Evolutionary conservation across 75 land plant genomes (phyloP), one percentile per base, ranked within the genome.

Genomic region (Sequoia sempervirens): DNA sequence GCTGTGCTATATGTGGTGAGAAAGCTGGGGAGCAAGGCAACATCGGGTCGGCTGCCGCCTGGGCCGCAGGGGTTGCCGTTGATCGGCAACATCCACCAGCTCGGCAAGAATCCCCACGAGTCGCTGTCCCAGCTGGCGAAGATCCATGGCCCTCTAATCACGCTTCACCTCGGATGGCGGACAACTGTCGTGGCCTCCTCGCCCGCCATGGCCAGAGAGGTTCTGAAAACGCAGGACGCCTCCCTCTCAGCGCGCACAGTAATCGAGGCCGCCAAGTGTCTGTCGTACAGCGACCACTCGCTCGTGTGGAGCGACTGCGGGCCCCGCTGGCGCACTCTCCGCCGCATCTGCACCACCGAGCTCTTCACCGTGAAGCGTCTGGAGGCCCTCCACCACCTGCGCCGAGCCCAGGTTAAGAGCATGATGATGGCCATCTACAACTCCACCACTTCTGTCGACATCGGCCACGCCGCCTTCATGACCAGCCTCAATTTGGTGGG

Each of bases 291-390:
- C 43, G 43, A 37, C 5, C 40, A 79, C 50, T 87, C 90, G 26
- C 18, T 90, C 0, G 84, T 84, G 1, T 83, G 83, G 5, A 61
- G 87, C 40, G 91, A 89, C 30, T 87, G 87, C 32, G 92, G 89
- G 2, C 86, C 93, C 0, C 81, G 69, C 8, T 92, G 92, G 93
- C 87, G 93, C 9, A 82, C 86, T 56, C 81, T 92, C 32, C 38
- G 93, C 23, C 89, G 88, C 4, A 38, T 92, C n/a, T 84, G 86
- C 84, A 83, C 85, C 80, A 45, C 68, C n/a, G 88, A 91, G 85
- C 85, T 91, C 82, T 89, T 92, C 80, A 85, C 87, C 26, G 75
- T 73, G 1, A 86, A 85, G 58, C 89, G 85, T 1, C 85, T 90
- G 20, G 84, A 90, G 23, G 85, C 84, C 26, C 83, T 66, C 76